Conservation (phyloP, 192 early-diverging fungal species). For the Coemansia sp. region DNA sequence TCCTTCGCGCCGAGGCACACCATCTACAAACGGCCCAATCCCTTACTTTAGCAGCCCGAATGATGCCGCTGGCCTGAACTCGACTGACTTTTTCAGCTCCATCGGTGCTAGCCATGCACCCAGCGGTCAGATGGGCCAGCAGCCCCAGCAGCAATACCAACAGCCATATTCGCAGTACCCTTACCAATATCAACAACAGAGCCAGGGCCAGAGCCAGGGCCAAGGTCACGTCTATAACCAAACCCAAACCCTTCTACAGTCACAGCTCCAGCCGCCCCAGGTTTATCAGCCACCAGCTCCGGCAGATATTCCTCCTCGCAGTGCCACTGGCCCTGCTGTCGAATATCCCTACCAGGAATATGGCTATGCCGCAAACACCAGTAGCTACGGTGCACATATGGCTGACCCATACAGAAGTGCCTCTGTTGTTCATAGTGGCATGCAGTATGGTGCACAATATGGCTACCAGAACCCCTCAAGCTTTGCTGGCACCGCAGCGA, state of each 20-base stretch:
- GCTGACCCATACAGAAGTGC: slow-evolving; percentile 35
- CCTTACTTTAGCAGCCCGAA: slow-evolving; percentile 37
- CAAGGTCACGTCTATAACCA: too few species aligned
- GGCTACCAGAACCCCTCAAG: slow-evolving; percentile 5
- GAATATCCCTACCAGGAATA: slow-evolving; percentile 25
- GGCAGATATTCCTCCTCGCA: slow-evolving; percentile 36
- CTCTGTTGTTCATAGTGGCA: slow-evolving; percentile 34
- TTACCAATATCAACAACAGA: slow-evolving; percentile 2
- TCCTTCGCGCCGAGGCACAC: slow-evolving; percentile 45
- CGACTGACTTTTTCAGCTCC: slow-evolving; percentile 16
- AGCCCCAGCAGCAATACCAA: background rate
- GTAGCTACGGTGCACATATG: background rate
- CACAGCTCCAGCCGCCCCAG: background rate
- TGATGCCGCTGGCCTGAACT: background rate
- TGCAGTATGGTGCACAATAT: slow-evolving; percentile 16
- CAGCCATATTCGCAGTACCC: background rate
- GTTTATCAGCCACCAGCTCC: background rate
- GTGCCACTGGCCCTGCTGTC: slow-evolving; percentile 39
- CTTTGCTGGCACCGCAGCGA: background rate
- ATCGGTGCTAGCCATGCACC: slow-evolving; percentile 1
- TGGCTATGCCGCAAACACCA: slow-evolving; percentile 1
- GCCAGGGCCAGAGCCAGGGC: too few species aligned
- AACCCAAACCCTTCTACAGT: background rate
- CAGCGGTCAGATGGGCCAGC: background rate
- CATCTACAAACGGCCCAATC: slow-evolving; percentile 37